Percentiles rank a stretch among this genome's conserved stretches.
Evolutionary conservation across 805 yeast species (phyloP).

Genomic region (Trichomonascus vanleenenianus): DNA sequence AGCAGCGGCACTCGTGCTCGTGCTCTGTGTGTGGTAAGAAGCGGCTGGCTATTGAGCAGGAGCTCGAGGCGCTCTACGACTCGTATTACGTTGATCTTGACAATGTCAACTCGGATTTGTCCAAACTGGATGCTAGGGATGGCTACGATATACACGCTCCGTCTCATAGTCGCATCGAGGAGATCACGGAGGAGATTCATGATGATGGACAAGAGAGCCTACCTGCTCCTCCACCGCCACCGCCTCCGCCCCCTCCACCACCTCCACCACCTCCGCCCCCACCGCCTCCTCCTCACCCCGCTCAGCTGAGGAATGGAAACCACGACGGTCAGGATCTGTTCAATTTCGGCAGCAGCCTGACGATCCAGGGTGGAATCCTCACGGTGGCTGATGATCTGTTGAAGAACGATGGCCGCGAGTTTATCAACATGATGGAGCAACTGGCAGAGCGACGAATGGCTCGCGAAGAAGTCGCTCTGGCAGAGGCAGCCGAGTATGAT

Average conservation of each 20-base stretch:
- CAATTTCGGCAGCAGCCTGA: conserved; percentile 25
- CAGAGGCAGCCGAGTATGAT: conserved; percentile 9
- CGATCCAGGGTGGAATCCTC: conserved; percentile 37
- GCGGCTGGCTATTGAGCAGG: conserved; percentile 63
- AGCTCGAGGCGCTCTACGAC: conserved; percentile 65
- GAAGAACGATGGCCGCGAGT: conserved; percentile 68
- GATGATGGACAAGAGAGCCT: too few relatives aligned
- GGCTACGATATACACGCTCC: too few relatives aligned
- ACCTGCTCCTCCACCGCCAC: too few relatives aligned
- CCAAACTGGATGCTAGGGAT: too few relatives aligned
- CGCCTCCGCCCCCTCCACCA: conserved; percentile 5
- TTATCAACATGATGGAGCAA: conserved; percentile 72
- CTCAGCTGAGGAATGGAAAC: background rate
- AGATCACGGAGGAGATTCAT: conserved; percentile 4
- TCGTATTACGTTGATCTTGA: conserved; percentile 51
- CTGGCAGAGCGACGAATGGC: conserved; percentile 48
- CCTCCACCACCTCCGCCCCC: conserved; percentile 5
- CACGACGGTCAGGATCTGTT: conserved; percentile 15
- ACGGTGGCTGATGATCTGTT: conserved; percentile 74
- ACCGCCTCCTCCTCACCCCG: conserved; percentile 8
- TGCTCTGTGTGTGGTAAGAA: conserved; percentile 77
- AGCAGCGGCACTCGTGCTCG: conserved; percentile 51
- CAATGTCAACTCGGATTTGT: conserved; percentile 5
- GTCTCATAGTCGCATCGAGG: conserved; percentile 10
- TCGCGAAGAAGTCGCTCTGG: conserved; percentile 26